phyloP scores from a whole-genome alignment of 139 green algal genomes.

The Coccomyxa sp. region DNA sequence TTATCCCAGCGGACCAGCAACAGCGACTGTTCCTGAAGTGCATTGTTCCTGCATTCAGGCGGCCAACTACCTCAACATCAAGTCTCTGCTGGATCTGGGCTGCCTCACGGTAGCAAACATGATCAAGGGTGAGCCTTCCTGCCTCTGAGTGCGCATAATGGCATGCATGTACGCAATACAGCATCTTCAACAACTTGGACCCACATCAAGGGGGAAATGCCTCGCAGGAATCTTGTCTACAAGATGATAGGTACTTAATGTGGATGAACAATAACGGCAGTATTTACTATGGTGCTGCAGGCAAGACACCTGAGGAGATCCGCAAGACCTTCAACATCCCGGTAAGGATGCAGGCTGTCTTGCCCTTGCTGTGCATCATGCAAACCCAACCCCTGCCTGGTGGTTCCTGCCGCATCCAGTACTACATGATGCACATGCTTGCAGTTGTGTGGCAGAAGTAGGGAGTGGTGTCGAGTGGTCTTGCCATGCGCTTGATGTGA shows the following conservation, averaged over 20 bases:
- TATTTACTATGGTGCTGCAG: slow-evolving; percentile 6
- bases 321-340: slow-evolving; percentile 96
- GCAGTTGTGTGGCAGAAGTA: no score
- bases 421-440: no score
- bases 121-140: slow-evolving; percentile 79
- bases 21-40: neutral
- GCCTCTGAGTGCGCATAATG: no score
- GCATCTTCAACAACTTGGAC: neutral
- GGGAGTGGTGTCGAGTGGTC: no score
- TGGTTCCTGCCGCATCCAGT: neutral
- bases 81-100: slow-evolving; percentile 93
- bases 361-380: neutral
- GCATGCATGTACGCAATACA: neutral
- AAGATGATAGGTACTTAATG: neutral
- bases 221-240: no score
- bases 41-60: slow-evolving; percentile 46
- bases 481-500: neutral
- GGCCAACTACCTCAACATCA: slow-evolving; percentile 99
- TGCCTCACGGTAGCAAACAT: slow-evolving; percentile 98
- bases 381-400: neutral
- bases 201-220: neutral
- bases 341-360: slow-evolving; percentile 31
- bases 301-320: slow-evolving; percentile 94
- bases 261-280: neutral
- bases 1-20: no score